Evolutionary conservation across 1,139 yeast species (phyloP).

Genomic region (Petasospora fabianii): DNA sequence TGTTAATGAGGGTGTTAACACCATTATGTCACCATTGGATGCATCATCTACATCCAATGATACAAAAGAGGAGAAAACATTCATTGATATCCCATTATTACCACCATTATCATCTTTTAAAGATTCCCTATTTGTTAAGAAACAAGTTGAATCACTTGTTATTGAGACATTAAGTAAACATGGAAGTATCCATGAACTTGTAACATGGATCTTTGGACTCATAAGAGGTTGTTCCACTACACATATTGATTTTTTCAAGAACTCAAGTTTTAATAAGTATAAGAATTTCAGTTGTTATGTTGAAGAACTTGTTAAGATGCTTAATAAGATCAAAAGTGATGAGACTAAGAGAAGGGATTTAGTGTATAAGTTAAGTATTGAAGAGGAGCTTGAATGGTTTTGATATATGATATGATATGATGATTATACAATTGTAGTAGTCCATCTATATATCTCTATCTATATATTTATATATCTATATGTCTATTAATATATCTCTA

Average conservation of each 20-base stretch:
- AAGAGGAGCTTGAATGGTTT: conserved; percentile 10
- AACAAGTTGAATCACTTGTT: conserved; percentile 35
- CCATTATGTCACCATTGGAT: conserved; percentile 7
- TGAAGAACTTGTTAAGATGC: conserved; percentile 17
- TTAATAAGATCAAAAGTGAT: conserved; percentile 10
- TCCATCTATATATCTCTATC: no score
- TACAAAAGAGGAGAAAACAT: background rate
- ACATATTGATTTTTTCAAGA: conserved; percentile 21
- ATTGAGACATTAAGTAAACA: conserved; percentile 17
- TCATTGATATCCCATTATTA: conserved; percentile 28
- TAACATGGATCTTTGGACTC: conserved; percentile 18
- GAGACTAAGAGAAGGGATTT: conserved; percentile 13
- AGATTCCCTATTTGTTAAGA: conserved; percentile 33
- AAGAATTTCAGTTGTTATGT: conserved; percentile 23
- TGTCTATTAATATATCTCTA: no score
- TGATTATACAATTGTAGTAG: no score
- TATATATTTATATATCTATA: no score
- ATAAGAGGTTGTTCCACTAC: conserved; percentile 24
- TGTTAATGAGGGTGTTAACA: conserved; percentile 4
- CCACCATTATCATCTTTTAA: conserved; percentile 34
- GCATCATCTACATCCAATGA: no score
- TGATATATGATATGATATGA: background rate
- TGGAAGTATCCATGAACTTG: conserved; percentile 12
- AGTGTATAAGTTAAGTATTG: conserved; percentile 10
- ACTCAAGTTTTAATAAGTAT: conserved; percentile 19